These are phyloP conservation scores for Cryptosporidium felis DNA, from an alignment of 169 alveolate genomes.

Conservation along the genomic window DNA sequence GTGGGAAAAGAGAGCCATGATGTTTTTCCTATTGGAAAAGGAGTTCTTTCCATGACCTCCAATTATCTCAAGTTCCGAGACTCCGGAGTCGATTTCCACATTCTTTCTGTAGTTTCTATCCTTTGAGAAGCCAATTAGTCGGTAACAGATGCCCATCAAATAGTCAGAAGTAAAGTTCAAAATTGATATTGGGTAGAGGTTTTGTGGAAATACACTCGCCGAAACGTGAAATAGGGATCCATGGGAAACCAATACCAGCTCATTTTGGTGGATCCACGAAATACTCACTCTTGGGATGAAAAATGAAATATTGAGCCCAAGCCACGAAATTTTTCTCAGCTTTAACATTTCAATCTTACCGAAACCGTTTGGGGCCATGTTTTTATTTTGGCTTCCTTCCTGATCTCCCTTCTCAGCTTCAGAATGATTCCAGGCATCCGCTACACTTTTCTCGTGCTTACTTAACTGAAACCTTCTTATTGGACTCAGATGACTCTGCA, in stretches of 20 bases:
- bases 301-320: constrained; percentile 73
- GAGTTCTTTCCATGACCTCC: not conserved
- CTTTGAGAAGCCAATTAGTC: constrained; percentile 12
- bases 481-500: too few relatives aligned
- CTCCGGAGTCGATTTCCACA: not conserved
- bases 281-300: constrained; percentile 75
- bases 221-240: constrained; percentile 49
- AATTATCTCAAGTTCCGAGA: not conserved
- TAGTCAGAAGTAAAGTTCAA: constrained; percentile 36
- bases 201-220: constrained; percentile 33
- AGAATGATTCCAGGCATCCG: not conserved
- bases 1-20: constrained; percentile 15
- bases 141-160: constrained; percentile 21
- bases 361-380: not conserved
- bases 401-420: not conserved
- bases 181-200: constrained; percentile 18
- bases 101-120: not conserved
- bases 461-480: too few relatives aligned
- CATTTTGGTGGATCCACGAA: constrained; percentile 78
- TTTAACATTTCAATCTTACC: not conserved
- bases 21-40: not conserved
- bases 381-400: not conserved
- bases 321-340: constrained; percentile 74
- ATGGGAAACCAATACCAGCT: constrained; percentile 71
- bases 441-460: too few relatives aligned